phyloP scores from a whole-genome alignment of 176 grass and related monocot genomes.

The Pharus latifolius region DNA sequence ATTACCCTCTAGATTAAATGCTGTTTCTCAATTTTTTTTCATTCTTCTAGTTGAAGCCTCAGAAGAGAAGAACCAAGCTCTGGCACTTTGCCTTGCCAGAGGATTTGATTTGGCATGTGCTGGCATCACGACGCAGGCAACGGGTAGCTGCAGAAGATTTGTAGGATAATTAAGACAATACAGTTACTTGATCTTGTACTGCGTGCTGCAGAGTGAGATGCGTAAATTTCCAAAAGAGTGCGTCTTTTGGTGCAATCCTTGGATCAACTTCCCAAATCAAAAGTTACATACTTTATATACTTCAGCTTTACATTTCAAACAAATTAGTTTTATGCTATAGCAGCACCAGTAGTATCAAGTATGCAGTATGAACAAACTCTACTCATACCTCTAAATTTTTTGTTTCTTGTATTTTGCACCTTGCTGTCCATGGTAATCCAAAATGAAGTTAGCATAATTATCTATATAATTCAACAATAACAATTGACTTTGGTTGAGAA shows the following conservation, averaged over 20 bases:
- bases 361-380: not conserved
- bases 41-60: conserved; percentile 27
- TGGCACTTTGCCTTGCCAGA: conserved; percentile 36
- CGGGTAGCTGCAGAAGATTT: conserved; percentile 15
- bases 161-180: conserved; percentile 13
- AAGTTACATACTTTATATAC: not conserved
- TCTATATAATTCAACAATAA: not conserved
- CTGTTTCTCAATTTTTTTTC: not conserved
- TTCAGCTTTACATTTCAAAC: not conserved
- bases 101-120: conserved; percentile 50
- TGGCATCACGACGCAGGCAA: conserved; percentile 28
- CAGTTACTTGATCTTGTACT: conserved; percentile 52
- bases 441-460: not conserved
- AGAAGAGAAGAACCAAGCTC: conserved; percentile 53
- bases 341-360: not conserved
- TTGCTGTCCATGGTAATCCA: not conserved
- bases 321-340: not conserved
- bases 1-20: conserved; percentile 2
- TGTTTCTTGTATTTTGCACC: conserved; percentile 14
- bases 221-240: too few relatives aligned
- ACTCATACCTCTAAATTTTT: not conserved
- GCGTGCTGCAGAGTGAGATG: conserved; percentile 24
- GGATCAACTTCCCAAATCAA: not conserved
- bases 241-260: not conserved
- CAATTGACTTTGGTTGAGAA: not conserved